Base-by-base conservation (phyloP, 805 yeast species). In the Osmozyma mogii region DNA sequence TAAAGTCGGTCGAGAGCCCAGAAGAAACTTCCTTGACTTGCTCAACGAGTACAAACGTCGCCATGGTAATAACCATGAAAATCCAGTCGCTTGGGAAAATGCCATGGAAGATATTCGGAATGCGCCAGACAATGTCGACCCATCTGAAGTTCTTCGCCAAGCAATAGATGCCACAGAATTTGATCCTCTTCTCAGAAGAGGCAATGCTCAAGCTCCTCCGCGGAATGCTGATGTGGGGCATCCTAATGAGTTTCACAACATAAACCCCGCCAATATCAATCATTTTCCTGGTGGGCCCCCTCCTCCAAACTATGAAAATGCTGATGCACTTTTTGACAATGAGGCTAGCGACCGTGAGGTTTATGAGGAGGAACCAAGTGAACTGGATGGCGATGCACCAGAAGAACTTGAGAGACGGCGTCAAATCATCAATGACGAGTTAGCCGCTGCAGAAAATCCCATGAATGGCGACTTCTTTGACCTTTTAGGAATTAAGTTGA, bases 1-100 rank as follows among this genome's bases (percentile, higher is more conserved):
- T 38, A 70, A 68, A 35, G 70, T 82, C 26, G 92, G 92, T 2
- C 66, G 58, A 27, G 74, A 67, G 37, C 68, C 70, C 23, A 52
- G 62, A 28, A 54, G 66, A 9, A 60, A 55, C 33, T 51, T 63
- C 36, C 50, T 53, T 17, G 64, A 60, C 31, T 45, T 61, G 56
- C 47, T 61, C 18, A 35, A 55, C n/a, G 28, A 42, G 11, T 49
- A 47, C 1, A 36, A 50, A 22, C 36, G 58, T 27, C 44, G 46
- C 24, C 52, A 46, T 13, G 50, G 45, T 6, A 32, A 28, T 10
- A 36, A 40, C 22, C n/a, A n/a, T n/a, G n/a, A n/a, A n/a, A n/a
- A n/a, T n/a, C n/a, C n/a, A n/a, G n/a, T n/a, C n/a, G n/a, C n/a
- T n/a, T n/a, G n/a, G n/a, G n/a, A n/a, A n/a, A n/a, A n/a, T n/a